Base-by-base conservation (phyloP, 306 rosid genomes). In the Prosopis cineraria region DNA sequence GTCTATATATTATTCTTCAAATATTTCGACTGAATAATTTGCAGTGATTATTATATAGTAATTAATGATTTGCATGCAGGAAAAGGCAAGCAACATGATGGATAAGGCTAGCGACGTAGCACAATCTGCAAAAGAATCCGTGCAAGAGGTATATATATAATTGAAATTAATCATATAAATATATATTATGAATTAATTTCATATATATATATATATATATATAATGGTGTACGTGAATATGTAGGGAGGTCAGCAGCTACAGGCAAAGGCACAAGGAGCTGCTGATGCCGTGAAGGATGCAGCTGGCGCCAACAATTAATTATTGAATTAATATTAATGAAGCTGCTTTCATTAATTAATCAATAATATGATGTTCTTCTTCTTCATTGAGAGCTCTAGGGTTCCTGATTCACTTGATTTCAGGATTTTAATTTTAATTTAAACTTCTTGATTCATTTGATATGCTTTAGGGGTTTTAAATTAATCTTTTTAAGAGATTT, bases 251-350 rank as follows among this genome's bases (percentile, higher is more conserved):
- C 72, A 82, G 33, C 90, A 82, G 40, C 10, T 88, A 68, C 64
- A 50, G 79, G 88, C 87, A 14, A 36, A 81, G 81, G 93, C 90
- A 24, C 85, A 84, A 66, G 96, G 90, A 78, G 93, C 90, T 19
- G 85, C 78, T 37, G 93, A 90, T 1, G 85, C 88, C 20, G 87
- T 82, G 37, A 90, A 90, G 86, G 76, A 90, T 4, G 39, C 39
- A 39, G 3, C 11, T 0, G 1, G 22, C 3, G 0, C 22, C 55
- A 31, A 31, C 34, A 31, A 31, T 31, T 31, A 4, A 31, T n/a
- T n/a, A 31, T 1, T 31, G 34, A 31, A 31, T 31, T 1, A 31
- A 45, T 1, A 43, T 6, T 6, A 45, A 0, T 45, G 52, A 45
- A 16, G 7, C 20, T 16, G 16, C 14, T n/a, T n/a, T n/a, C 52